Evolutionary conservation across 371 early-diverging fungal genomes (phyloP), one percentile per base, ranked within the genome.

Genomic region (Rhizomucor miehei): DNA sequence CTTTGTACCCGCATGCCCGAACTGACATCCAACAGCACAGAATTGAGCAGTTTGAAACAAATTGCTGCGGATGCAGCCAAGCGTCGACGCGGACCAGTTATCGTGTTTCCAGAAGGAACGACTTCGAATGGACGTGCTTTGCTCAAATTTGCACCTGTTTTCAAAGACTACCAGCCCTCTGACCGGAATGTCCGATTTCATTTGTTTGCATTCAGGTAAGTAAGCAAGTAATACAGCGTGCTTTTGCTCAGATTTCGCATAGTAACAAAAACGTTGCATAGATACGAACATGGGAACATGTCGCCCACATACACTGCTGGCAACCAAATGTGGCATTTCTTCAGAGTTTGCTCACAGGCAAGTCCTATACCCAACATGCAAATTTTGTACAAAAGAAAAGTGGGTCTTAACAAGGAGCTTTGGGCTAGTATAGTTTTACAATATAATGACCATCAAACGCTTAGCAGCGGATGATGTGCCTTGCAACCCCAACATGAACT

Each of bases 81-180:
- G 36, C 68, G 62, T 12, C 39, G 57, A 12, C 35, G 56, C 48
- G 87, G 91, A 0, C 93, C 95, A 6, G 74, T 93, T 13, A 86
- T 89, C 40, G 74, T 93, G 8, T 91, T 94, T 54, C 87, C 94
- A 0, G 95, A 93, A 63, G 92, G 87, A 19, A 91, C 95, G 0
- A 94, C 95, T 1, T 86, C 90, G 38, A 95, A 95, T 70, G 91
- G 91, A 35, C 79, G 91, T 8, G 94, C 92, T 0, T 66, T 95
- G 40, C 73, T 94, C 13, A 84, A 87, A 56, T 83, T 92, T 52
- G 61, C 81, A 14, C 86, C 89, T 8, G 64, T 90, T 6, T 90
- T 92, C 61, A 72, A 81, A 44, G 67, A 71, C 4, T 69, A 69
- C 16, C 65, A 68, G 10, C 67, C 79, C 19, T 70, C 77, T 24